Percentiles rank a stretch among this genome's conserved stretches.
phyloP scores from a whole-genome alignment of 176 grass and related monocot genomes.

The Eragrostis nindensis region DNA sequence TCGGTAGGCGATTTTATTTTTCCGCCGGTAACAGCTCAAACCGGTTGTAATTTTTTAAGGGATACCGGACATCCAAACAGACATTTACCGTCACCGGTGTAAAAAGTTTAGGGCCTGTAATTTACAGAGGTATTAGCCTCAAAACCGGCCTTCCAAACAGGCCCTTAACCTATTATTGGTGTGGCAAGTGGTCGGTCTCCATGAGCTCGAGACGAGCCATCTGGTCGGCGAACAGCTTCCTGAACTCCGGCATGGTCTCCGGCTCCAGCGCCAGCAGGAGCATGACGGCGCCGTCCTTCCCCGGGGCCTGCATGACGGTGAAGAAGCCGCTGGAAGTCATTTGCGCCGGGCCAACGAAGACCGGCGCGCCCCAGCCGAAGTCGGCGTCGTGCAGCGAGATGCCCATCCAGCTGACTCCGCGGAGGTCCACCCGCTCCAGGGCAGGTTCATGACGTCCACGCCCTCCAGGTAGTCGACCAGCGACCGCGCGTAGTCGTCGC shows the following conservation, averaged over 20 bases:
- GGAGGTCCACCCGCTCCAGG: conserved; percentile 38
- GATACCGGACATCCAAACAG: too few species aligned
- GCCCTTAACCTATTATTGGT: too few species aligned
- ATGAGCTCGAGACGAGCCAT: conserved; percentile 5
- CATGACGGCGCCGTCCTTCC: conserved; percentile 49
- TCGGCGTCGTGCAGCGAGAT: conserved; percentile 57
- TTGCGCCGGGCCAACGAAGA: too few species aligned
- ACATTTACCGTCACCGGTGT: too few species aligned
- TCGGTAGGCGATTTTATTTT: too few species aligned
- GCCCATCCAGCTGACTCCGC: conserved; percentile 65
- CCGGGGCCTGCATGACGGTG: conserved; percentile 58
- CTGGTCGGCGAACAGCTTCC: conserved; percentile 54
- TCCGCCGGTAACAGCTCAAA: too few species aligned
- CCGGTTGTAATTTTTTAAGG: too few species aligned
- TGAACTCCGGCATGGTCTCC: conserved; percentile 59
- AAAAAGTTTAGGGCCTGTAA: too few species aligned
- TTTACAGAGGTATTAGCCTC: too few species aligned
- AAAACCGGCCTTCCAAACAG: too few species aligned
- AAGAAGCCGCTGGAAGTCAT: conserved; percentile 36
- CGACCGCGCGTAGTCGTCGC: conserved; percentile 58
- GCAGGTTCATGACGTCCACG: conserved; percentile 38
- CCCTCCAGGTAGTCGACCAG: conserved; percentile 59
- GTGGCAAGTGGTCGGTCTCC: too few species aligned
- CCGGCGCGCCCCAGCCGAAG: not conserved
- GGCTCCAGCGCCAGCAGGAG: conserved; percentile 65